Evolutionary conservation across 1,284 basidiomycete genomes (phyloP), one percentile per base, ranked within the genome.

Genomic region (Cutaneotrichosporon cutaneum): DNA sequence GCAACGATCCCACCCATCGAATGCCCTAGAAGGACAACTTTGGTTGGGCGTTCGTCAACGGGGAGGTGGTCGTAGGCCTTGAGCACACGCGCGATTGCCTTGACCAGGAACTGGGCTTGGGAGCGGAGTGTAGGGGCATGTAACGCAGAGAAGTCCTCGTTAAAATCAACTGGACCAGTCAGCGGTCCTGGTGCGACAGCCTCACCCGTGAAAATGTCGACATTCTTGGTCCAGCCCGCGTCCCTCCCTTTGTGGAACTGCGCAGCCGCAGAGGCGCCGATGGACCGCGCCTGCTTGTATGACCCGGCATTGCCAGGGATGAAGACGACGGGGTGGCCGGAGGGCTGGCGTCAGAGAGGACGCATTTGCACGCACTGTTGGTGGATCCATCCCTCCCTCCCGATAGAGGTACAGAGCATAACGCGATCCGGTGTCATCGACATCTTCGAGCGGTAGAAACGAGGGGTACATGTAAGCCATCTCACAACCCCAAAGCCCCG

Each of bases 1-100:
- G 92, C 92, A 7, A 95, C 92, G 48, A 97, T 82, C 2, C 96
- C 96, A n/a, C 96, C 96, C 96, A 99, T 99, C 14, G 94, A 98
- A 75, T 99, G 95, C 0, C 90, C 95, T 70, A 98, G 81, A 60
- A 99, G 76, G 35, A 90, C 85, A 53, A 98, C 86, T 32, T 64
- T 66, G 1, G 56, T 61, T 4, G 72, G 77, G 2, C 68, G 68
- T 8, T 54, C 11, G 35, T 80, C 71, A 0, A 86, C 1, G 3
- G 71, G 64, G 0, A 71, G 63, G 32, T 71, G 67, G 36, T 81
- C 75, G 74, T 98, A 98, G 30, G 86, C 80, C 0, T 86, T 86
- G 33, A 93, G 84, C 57, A 99, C 88, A 68, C 90, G 90, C 5
- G 82, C 78, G 54, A 97, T 85, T 7, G 89, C 88, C 51, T 85